Conservation (phyloP, 2,329 filamentous ascomycete species). For the Sarocladium brachiariae region DNA sequence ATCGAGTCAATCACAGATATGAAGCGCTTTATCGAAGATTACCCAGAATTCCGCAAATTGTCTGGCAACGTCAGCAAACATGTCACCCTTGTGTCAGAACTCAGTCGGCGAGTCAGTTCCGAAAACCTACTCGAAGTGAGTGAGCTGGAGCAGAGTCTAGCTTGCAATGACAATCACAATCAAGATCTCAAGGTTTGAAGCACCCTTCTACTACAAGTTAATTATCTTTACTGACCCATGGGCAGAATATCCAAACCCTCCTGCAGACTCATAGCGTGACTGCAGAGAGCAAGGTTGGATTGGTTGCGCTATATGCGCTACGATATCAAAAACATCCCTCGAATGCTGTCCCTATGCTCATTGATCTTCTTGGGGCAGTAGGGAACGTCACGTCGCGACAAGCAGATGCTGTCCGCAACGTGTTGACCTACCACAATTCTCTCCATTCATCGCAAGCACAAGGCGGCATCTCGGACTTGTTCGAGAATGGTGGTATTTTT, state of each 20-base stretch:
- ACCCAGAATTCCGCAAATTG: slow-evolving; percentile 93
- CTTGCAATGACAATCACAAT: slow-evolving; percentile 92
- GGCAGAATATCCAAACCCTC: slow-evolving; percentile 72
- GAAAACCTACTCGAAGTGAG: slow-evolving; percentile 92
- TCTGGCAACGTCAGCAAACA: slow-evolving; percentile 99
- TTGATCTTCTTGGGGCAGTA: slow-evolving; percentile 78
- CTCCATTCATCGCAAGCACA: slow-evolving; percentile 71
- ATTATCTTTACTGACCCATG: slow-evolving; percentile 17
- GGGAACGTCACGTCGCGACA: slow-evolving; percentile 71
- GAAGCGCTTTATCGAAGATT: slow-evolving; percentile 99
- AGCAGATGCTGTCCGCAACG: slow-evolving; percentile 72
- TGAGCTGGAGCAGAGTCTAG: slow-evolving; percentile 92
- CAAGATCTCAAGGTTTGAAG: slow-evolving; percentile 88
- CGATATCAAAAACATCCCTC: slow-evolving; percentile 84
- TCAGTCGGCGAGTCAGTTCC: slow-evolving; percentile 79
- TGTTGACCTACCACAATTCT: slow-evolving; percentile 80
- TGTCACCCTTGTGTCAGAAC: slow-evolving; percentile 88
- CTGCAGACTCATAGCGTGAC: slow-evolving; percentile 76
- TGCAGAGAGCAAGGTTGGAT: slow-evolving; percentile 73
- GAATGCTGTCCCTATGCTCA: slow-evolving; percentile 74
- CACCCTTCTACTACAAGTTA: slow-evolving; percentile 13
- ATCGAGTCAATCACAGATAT: slow-evolving; percentile 97
- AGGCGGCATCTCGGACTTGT: slow-evolving; percentile 81
- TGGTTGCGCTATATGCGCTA: slow-evolving; percentile 91
- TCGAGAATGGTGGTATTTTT: slow-evolving; percentile 87